phyloP scores from a whole-genome alignment of 306 rosid genomes.

The Gleditsia sinensis region DNA sequence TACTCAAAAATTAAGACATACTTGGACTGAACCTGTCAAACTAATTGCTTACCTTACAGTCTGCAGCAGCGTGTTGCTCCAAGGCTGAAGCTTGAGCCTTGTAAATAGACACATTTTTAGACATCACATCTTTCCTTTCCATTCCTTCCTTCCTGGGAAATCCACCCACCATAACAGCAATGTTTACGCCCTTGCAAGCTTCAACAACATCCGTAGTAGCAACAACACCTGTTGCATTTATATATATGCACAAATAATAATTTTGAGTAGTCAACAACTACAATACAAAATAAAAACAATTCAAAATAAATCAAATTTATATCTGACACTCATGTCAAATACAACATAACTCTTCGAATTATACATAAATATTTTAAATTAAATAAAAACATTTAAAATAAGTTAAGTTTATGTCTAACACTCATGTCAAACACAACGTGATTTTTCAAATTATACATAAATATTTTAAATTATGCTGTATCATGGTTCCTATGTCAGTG shows the following conservation, averaged over 20 bases:
- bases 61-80: constrained; percentile 69
- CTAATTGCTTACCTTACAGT: constrained; percentile 55
- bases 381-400: no score
- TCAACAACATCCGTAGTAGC: constrained; percentile 69
- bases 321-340: no score
- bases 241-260: not conserved
- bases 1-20: not conserved
- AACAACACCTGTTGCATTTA: constrained; percentile 53
- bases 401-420: no score
- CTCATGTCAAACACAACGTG: no score
- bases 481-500: no score
- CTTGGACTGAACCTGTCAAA: not conserved
- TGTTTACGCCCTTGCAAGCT: constrained; percentile 67
- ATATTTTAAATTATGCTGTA: no score
- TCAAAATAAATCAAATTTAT: no score
- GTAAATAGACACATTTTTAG: constrained; percentile 71
- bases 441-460: no score
- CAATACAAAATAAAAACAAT: no score
- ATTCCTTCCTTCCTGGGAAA: constrained; percentile 78
- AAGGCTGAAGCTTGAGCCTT: constrained; percentile 79
- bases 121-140: constrained; percentile 83
- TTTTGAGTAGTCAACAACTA: no score
- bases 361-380: no score
- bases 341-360: no score
- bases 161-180: constrained; percentile 82